Evolutionary conservation across 2,329 filamentous ascomycete genomes (phyloP), one percentile per base, ranked within the genome.

Genomic region (Herpotrichia juniperi): DNA sequence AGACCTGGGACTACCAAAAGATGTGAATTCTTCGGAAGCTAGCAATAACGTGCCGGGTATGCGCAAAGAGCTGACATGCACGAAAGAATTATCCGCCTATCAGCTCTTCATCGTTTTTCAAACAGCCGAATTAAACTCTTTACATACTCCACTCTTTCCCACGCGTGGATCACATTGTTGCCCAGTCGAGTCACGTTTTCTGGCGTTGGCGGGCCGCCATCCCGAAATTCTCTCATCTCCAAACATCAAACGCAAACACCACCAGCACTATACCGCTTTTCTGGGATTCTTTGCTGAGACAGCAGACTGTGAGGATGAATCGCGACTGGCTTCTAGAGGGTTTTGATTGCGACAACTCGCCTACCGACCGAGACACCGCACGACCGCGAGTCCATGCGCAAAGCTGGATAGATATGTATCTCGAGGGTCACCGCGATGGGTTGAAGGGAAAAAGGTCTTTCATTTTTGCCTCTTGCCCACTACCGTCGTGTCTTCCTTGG

Each of bases 211-310:
- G 67, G 67, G 60, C 67, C 67, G 67, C 42, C 46, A 48, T 64
- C 53, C 67, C 67, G 67, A 52, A 34, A 16, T 25, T 44, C 54
- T 48, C 50, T 54, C n/a, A 56, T 58, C 54, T 52, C 50, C 44
- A 54, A 47, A 50, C 59, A 57, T 55, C 48, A 58, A 62, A 46
- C 48, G 40, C 44, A 48, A 59, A 55, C 58, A 59, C 61, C 63
- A 53, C 60, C 51, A 56, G 49, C 56, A 60, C 62, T 67, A 68
- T 63, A 62, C 61, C 59, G 45, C 47, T 35, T 50, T 52, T 48
- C 16, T 11, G 28, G 45, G 16, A 39, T 42, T 56, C n/a, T 50
- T 31, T 30, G 42, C 46, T 56, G 54, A 50, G 48, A 54, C 46
- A 50, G 40, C 48, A 9, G 42, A 45, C 45, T 25, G 52, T 53